Conservation (phyloP, 768 basidiomycete genomes). For the Tephrocybe rancida region DNA sequence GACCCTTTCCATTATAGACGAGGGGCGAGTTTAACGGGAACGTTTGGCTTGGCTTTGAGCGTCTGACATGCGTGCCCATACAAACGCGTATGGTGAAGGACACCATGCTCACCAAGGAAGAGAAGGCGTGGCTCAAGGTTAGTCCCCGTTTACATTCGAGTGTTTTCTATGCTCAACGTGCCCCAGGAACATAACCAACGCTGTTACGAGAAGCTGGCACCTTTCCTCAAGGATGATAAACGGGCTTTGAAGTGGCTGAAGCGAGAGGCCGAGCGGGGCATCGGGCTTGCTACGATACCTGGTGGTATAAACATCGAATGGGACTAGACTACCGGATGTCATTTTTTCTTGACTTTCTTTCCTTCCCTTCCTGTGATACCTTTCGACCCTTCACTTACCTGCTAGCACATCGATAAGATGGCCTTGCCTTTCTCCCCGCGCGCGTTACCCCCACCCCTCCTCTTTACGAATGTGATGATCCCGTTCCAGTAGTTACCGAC, state of each 20-base stretch:
- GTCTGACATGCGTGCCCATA: conserved; percentile 93
- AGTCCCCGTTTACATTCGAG: conserved; percentile 18
- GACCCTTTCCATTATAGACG: conserved; percentile 48
- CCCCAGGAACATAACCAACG: conserved; percentile 77
- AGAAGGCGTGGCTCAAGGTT: conserved; percentile 86
- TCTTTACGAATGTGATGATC: not conserved
- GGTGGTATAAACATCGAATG: conserved; percentile 81
- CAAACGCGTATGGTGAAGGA: conserved; percentile 89
- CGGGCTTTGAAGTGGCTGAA: conserved; percentile 81
- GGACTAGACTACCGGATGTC: conserved; percentile 50
- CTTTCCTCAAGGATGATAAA: conserved; percentile 74
- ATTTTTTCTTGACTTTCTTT: not conserved
- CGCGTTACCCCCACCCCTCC: not conserved
- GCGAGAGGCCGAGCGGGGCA: conserved; percentile 73
- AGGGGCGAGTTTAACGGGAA: conserved; percentile 71
- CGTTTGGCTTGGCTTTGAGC: conserved; percentile 89
- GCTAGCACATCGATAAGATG: conserved; percentile 7
- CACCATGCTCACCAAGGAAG: conserved; percentile 80
- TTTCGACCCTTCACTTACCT: conserved; percentile 1
- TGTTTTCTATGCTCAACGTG: not conserved
- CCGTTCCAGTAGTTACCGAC: not conserved
- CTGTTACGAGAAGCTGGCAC: conserved; percentile 66
- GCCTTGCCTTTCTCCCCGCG: not conserved
- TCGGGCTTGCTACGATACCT: conserved; percentile 70
- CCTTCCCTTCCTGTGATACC: conserved; percentile 10